Evolutionary conservation across 192 early-diverging fungal genomes (phyloP).

Genomic region (Backusella tuberculispora): DNA sequence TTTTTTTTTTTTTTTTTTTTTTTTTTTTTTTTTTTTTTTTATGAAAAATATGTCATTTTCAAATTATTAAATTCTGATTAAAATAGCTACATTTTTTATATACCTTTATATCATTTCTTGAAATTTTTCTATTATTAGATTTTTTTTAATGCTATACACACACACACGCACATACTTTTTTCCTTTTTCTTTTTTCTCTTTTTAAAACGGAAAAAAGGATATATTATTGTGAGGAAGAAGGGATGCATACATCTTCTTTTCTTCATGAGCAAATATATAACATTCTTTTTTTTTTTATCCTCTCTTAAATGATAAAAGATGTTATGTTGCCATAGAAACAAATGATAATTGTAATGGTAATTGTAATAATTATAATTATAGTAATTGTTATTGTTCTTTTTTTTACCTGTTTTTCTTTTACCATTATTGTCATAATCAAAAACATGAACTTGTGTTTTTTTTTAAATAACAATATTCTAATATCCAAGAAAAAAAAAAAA

Average conservation of each 20-base stretch:
- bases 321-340: too few species aligned
- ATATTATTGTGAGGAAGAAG: neutral
- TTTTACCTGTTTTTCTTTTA: too few species aligned
- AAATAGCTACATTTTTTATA: conserved; percentile 3
- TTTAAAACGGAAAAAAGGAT: neutral
- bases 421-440: too few species aligned
- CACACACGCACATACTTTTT: neutral
- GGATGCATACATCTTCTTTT: too few species aligned
- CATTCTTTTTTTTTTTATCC: too few species aligned
- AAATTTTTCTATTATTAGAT: neutral
- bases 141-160: neutral
- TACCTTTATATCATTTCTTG: neutral
- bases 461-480: neutral
- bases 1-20: neutral
- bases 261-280: too few species aligned
- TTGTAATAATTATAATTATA: too few species aligned
- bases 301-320: too few species aligned
- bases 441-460: neutral
- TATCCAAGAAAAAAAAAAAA: neutral
- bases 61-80: conserved; percentile 5
- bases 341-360: too few species aligned
- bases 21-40: neutral
- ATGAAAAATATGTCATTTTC: conserved; percentile 5
- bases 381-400: too few species aligned
- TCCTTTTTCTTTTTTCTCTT: neutral